Evolutionary conservation across 2,329 filamentous ascomycete genomes (phyloP), one percentile per base, ranked within the genome.

Genomic region (Ophiocordyceps sinensis): DNA sequence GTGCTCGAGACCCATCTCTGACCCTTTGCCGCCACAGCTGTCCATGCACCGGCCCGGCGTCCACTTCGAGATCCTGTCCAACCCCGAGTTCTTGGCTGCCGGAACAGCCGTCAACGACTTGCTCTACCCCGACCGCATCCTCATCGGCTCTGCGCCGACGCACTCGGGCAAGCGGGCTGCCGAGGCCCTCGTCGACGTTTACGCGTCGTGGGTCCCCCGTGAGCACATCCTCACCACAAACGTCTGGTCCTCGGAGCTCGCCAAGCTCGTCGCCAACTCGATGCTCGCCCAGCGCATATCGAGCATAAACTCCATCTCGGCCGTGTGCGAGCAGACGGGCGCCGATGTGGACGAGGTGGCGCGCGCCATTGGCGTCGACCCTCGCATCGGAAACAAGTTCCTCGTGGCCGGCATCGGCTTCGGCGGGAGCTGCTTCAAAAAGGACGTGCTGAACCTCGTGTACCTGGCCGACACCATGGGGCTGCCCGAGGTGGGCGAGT

Each of bases 241-340:
- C 50, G 67, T 81, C 0, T 87, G 78, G 74, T 86, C 82, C 1
- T 85, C 82, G 0, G 84, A 89, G 60, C 69, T 89, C 19, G 71
- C 82, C 41, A 89, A 89, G 62, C 70, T 89, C 0, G 82, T 81
- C 1, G 80, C 83, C 43, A 89, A 89, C 58, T 80, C 82, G 3
- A 78, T 89, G 72, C 68, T 89, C 9, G 84, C 84, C 1, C 84
- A 89, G 62, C 73, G 83, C 39, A 83, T 89, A 52, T 82, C 77
- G 54, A 85, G 78, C 59, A 85, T 89, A 63, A 89, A 88, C 61
- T 79, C 81, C 12, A 73, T 89, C 44, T 82, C 79, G n/a, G 81
- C 82, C 4, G 76, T 89, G 28, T 89, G 84, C 56, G 84, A 88
- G 60, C 72, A 72, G 46, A 82, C 79, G 0, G 82, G 82, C 14